These are phyloP conservation scores for Neofusicoccum sp. DNA, from an alignment of 2,329 filamentous ascomycete species.

Conservation along the genomic window DNA sequence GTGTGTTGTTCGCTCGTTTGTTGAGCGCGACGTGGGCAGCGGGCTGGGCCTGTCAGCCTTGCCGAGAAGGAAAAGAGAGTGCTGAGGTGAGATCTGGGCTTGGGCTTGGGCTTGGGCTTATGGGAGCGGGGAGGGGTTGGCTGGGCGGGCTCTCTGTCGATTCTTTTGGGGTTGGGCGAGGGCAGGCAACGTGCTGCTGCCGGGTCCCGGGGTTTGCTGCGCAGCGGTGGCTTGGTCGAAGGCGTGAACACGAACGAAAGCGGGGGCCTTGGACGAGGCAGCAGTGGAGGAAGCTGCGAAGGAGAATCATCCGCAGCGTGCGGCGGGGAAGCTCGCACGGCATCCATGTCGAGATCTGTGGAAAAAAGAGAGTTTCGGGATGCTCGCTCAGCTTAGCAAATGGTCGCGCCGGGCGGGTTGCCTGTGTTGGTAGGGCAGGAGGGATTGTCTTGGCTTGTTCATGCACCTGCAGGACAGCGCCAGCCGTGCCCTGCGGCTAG, in stretches of 20 bases:
- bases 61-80: conserved; percentile 6
- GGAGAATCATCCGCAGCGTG: too few species aligned
- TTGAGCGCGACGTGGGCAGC: not conserved
- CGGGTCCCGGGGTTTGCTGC: not conserved
- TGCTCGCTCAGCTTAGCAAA: not conserved
- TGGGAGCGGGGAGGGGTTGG: not conserved
- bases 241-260: conserved; percentile 8
- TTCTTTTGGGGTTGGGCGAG: not conserved
- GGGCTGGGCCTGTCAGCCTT: conserved; percentile 11
- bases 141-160: too few species aligned
- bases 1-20: not conserved
- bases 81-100: conserved; percentile 18
- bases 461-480: not conserved
- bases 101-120: conserved; percentile 11
- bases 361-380: not conserved
- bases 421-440: not conserved
- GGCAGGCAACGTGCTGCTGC: not conserved
- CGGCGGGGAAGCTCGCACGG: too few species aligned
- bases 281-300: too few species aligned
- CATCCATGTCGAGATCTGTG: not conserved
- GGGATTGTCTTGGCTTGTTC: not conserved
- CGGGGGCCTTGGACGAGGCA: not conserved
- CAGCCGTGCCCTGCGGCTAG: too few species aligned
- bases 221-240: not conserved
- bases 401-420: not conserved